Evolutionary conservation across 805 yeast genomes (phyloP).

Genomic region (Candida sphagnicola): DNA sequence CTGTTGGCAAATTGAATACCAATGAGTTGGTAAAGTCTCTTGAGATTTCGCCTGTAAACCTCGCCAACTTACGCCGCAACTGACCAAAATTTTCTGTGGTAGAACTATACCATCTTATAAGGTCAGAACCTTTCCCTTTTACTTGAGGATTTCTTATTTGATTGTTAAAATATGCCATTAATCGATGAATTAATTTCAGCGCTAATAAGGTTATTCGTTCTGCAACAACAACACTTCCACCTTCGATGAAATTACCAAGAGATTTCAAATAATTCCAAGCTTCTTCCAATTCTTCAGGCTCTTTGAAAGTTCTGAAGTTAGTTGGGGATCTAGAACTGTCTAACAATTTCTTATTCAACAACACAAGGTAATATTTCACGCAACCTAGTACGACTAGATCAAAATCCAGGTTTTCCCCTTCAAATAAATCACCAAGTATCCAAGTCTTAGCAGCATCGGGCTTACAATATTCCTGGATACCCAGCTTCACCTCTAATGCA

Average conservation of each 20-base stretch:
- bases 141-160: constrained; percentile 65
- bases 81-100: constrained; percentile 70
- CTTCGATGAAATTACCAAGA: constrained; percentile 73
- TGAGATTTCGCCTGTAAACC: constrained; percentile 67
- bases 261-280: constrained; percentile 77
- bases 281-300: constrained; percentile 82
- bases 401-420: constrained; percentile 44
- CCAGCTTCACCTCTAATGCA: constrained; percentile 70
- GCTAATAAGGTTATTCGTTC: constrained; percentile 68
- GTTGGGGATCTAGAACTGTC: constrained; percentile 64
- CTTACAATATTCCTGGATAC: constrained; percentile 55
- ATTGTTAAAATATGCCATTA: constrained; percentile 65
- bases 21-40: constrained; percentile 72
- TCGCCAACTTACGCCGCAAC: constrained; percentile 73
- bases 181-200: constrained; percentile 61
- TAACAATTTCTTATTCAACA: constrained; percentile 71
- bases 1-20: constrained; percentile 47
- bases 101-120: constrained; percentile 61
- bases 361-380: constrained; percentile 63
- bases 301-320: constrained; percentile 80
- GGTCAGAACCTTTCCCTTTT: constrained; percentile 28
- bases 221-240: constrained; percentile 78
- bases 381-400: constrained; percentile 72
- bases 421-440: constrained; percentile 64
- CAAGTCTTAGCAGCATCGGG: constrained; percentile 58